Evolutionary conservation across 2,329 filamentous ascomycete genomes (phyloP).

Genomic region (Phaeomoniella chlamydospora): DNA sequence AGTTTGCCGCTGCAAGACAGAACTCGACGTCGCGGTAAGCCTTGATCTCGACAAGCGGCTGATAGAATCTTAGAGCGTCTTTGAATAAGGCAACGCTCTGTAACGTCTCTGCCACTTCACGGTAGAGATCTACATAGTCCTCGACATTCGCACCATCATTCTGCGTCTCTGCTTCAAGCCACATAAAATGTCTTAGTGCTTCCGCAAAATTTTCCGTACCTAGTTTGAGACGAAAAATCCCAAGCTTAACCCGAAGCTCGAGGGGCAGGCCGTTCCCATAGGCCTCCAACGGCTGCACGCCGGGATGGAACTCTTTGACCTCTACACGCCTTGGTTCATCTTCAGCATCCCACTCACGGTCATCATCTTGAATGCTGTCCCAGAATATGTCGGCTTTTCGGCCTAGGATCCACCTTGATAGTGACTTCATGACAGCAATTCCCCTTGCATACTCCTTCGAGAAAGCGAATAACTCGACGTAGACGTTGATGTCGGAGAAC

Average conservation of each 20-base stretch:
- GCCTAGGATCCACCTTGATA: conserved; percentile 72
- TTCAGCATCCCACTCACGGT: conserved; percentile 76
- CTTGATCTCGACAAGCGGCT: conserved; percentile 31
- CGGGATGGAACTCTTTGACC: conserved; percentile 46
- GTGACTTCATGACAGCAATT: conserved; percentile 51
- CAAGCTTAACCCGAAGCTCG: conserved; percentile 73
- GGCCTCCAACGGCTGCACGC: conserved; percentile 34
- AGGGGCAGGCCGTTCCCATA: conserved; percentile 66
- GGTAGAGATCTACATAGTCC: conserved; percentile 66
- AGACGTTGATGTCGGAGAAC: conserved; percentile 79
- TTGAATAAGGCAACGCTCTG: conserved; percentile 33
- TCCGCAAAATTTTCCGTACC: conserved; percentile 49
- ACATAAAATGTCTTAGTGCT: conserved; percentile 58
- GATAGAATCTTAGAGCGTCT: conserved; percentile 45
- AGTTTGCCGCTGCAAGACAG: conserved; percentile 39
- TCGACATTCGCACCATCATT: conserved; percentile 36
- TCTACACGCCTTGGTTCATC: conserved; percentile 51
- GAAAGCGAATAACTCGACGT: conserved; percentile 64
- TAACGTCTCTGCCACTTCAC: conserved; percentile 51
- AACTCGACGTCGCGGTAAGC: conserved; percentile 33
- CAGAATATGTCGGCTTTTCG: conserved; percentile 61
- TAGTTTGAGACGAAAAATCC: conserved; percentile 63
- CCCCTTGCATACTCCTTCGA: conserved; percentile 44
- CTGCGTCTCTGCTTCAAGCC: conserved; percentile 51
- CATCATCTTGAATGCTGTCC: conserved; percentile 49